Base-by-base conservation (phyloP, 2,329 filamentous ascomycete genomes). In the Talaromyces verruculosus region DNA sequence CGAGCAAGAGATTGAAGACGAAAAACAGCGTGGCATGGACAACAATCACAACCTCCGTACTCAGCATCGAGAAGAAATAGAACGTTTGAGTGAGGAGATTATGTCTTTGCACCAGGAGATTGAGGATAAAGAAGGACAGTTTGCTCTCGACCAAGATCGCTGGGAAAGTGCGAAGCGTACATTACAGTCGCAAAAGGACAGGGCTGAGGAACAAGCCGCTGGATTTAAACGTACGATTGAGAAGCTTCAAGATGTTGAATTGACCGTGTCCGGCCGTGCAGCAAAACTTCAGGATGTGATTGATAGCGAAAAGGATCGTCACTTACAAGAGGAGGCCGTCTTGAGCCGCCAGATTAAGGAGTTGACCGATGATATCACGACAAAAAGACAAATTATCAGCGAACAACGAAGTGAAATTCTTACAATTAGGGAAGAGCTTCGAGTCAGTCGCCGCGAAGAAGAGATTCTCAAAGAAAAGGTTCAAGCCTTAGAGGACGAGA, bases 271-370 rank as follows among this genome's bases (percentile, higher is more conserved):
- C 22, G 84, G 84, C 68, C 90, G 89, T 73, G 90, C 92, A 72
- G 82, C 82, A 25, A 89, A 84, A 73, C 79, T 92, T 19, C 87
- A 91, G 73, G 84, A 89, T 71, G 87, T 88, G 3, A 82, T 93
- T 13, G 84, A 89, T 68, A 90, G 86, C 72, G 91, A 93, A 72
- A 85, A 85, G 57, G 85, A 91, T 68, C 88, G 91, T 28, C 89
- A 95, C 72, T 84, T 84, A 68, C 87, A 85, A 64, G 90, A 94
- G 71, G 90, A 94, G 73, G 85, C 85, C 11, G 79, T 88, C 7
- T 81, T 96, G 61, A 86, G 83, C 68, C 84, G 86, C n/a, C 91
- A 95, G 74, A 87, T 96, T 61, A 86, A 90, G 57, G 89, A 90
- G 61, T 82, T 95, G 10, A 89, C 90, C 72, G 84, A 87, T 58